Evolutionary conservation across 75 land plant species (phyloP).

Genomic region (Selaginella tamariscina): DNA sequence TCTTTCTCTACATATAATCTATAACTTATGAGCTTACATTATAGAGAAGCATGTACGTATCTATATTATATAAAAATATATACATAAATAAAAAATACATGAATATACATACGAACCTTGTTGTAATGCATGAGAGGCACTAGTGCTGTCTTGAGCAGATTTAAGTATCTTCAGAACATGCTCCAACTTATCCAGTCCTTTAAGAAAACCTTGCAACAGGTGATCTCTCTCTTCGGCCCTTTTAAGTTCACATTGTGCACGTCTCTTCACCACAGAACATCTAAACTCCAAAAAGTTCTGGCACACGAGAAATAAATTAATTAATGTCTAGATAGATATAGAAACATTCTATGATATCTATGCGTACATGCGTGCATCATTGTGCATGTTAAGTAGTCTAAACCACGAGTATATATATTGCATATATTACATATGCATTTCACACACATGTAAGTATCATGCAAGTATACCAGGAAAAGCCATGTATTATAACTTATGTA

Average conservation of each 20-base stretch:
- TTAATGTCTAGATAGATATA: too few relatives aligned
- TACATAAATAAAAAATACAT: not conserved
- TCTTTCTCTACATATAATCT: too few relatives aligned
- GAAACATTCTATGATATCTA: too few relatives aligned
- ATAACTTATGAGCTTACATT: too few relatives aligned
- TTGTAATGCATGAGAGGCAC: conserved; percentile 41
- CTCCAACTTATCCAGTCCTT: conserved; percentile 85
- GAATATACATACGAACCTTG: conserved; percentile 31
- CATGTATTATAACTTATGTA: too few relatives aligned
- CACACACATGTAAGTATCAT: too few relatives aligned
- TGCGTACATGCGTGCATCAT: too few relatives aligned
- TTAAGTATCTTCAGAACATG: conserved; percentile 46
- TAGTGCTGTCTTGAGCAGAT: conserved; percentile 41
- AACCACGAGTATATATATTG: too few relatives aligned
- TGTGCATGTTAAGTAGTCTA: too few relatives aligned
- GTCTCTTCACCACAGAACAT: conserved; percentile 72
- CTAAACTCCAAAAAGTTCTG: conserved; percentile 90
- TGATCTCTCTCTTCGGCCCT: conserved; percentile 81
- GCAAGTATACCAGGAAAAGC: too few relatives aligned
- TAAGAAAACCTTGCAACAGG: conserved; percentile 77
- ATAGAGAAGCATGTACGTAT: not conserved
- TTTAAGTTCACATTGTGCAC: conserved; percentile 62
- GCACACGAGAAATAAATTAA: too few relatives aligned
- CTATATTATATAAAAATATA: not conserved
- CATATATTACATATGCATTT: too few relatives aligned